A percentile compares a stretch with the other conserved stretches of the same genome.
Conservation (phyloP, 2,329 filamentous ascomycete species). For the Leptographium lundbergii region DNA sequence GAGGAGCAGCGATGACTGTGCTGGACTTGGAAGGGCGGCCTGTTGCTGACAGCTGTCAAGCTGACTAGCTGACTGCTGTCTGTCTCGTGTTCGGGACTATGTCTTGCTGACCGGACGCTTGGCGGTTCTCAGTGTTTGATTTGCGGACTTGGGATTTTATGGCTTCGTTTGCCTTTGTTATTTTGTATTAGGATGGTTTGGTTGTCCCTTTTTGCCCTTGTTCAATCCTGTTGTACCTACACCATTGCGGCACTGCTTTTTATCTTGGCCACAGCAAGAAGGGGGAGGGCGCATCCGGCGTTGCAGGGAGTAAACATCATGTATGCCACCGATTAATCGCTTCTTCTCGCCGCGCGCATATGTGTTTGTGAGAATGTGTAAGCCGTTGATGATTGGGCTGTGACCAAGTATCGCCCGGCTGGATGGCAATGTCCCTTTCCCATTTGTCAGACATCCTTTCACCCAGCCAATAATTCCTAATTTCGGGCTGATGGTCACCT, state of each 20-base stretch:
- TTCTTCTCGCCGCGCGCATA: not conserved
- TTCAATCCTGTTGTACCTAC: not conserved
- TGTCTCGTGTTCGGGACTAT: no score
- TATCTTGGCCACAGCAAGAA: not conserved
- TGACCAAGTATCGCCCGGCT: not conserved
- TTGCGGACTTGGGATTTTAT: not conserved
- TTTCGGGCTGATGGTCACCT: not conserved
- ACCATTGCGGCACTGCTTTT: not conserved
- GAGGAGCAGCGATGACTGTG: not conserved
- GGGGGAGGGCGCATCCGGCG: conserved; percentile 2
- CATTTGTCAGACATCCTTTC: no score
- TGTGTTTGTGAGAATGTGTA: not conserved
- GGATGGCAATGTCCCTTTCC: not conserved
- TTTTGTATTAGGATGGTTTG: conserved; percentile 5
- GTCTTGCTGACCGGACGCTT: not conserved
- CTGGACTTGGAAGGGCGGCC: not conserved
- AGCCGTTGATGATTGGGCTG: not conserved
- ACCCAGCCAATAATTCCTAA: not conserved
- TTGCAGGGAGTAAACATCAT: conserved; percentile 2
- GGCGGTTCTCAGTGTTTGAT: not conserved
- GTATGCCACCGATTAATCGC: not conserved
- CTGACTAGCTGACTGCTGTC: no score
- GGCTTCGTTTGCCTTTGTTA: not conserved
- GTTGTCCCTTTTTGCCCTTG: not conserved
- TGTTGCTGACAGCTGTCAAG: not conserved